These are phyloP conservation scores for Boletus mariae DNA, from an alignment of 1,284 basidiomycete species.

Conservation along the genomic window DNA sequence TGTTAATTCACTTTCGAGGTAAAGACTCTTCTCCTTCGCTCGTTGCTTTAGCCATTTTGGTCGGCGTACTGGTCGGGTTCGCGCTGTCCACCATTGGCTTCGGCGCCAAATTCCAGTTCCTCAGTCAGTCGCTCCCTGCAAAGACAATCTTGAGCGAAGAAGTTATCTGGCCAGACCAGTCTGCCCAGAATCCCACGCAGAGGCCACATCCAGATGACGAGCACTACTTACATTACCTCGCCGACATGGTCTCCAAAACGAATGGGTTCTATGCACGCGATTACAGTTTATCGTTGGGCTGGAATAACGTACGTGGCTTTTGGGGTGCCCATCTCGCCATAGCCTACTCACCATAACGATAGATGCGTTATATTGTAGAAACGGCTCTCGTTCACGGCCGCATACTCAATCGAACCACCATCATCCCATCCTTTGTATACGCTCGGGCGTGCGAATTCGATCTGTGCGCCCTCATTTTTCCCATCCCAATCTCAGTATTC, in stretches of 20 bases:
- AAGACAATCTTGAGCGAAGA: slow-evolving; percentile 14
- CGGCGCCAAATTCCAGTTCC: slow-evolving; percentile 18
- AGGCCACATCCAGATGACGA: slow-evolving; percentile 1
- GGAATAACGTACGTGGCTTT: slow-evolving; percentile 30
- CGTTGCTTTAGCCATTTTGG: slow-evolving; percentile 18
- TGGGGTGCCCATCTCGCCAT: not conserved
- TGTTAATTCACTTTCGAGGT: slow-evolving; percentile 6
- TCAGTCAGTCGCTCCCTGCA: slow-evolving; percentile 16
- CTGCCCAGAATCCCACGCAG: not conserved
- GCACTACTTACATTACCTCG: slow-evolving; percentile 16
- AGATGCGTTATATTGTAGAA: slow-evolving; percentile 41
- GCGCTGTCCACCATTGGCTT: slow-evolving; percentile 19
- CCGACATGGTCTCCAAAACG: slow-evolving; percentile 26
- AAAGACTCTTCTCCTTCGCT: slow-evolving; percentile 7
- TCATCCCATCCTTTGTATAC: slow-evolving; percentile 41
- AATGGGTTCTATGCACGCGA: slow-evolving; percentile 35
- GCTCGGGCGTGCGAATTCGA: slow-evolving; percentile 41
- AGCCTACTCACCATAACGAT: slow-evolving; percentile 2
- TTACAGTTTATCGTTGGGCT: slow-evolving; percentile 34
- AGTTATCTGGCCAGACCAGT: slow-evolving; percentile 17
- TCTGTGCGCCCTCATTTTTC: slow-evolving; percentile 18
- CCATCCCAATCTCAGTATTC: not conserved
- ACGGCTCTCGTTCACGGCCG: slow-evolving; percentile 37
- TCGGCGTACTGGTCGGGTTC: slow-evolving; percentile 27
- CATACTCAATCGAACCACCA: slow-evolving; percentile 36